Evolutionary conservation across 225 moss, liverwort and hornwort genomes (phyloP).

Genomic region (Polytrichum commune): DNA sequence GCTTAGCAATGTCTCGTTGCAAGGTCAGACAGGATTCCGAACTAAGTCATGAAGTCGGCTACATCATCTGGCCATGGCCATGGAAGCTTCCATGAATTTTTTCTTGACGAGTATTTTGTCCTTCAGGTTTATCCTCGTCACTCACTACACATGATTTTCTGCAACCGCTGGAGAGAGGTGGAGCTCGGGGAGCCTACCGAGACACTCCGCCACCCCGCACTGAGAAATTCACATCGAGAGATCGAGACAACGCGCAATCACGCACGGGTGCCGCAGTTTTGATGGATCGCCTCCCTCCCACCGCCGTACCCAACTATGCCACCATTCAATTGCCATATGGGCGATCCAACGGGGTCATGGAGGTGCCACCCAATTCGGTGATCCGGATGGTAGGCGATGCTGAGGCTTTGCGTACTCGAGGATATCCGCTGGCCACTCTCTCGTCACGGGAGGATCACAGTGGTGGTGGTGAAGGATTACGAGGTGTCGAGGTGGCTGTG

Average conservation of each 20-base stretch:
- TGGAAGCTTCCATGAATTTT: neutral
- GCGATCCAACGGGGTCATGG: constrained; percentile 6
- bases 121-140: constrained; percentile 51
- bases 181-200: constrained; percentile 34
- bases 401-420: constrained; percentile 46
- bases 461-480: constrained; percentile 19
- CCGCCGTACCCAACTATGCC: constrained; percentile 28
- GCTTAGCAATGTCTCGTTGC: too few species aligned
- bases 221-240: constrained; percentile 29
- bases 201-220: constrained; percentile 34
- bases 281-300: constrained; percentile 33
- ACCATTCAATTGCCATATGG: constrained; percentile 37
- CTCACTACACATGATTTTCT: constrained; percentile 73
- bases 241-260: constrained; percentile 8
- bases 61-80: too few species aligned
- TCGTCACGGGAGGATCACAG: constrained; percentile 53
- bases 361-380: constrained; percentile 37
- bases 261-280: constrained; percentile 30
- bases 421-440: constrained; percentile 30
- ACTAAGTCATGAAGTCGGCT: too few species aligned
- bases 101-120: neutral
- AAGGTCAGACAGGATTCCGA: neutral
- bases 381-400: constrained; percentile 54
- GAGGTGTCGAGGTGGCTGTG: constrained; percentile 44
- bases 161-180: constrained; percentile 66